Percentiles rank a stretch among this genome's conserved stretches.
Evolutionary conservation across 371 early-diverging fungal species (phyloP).

Genomic region (Parasitella parasitica): DNA sequence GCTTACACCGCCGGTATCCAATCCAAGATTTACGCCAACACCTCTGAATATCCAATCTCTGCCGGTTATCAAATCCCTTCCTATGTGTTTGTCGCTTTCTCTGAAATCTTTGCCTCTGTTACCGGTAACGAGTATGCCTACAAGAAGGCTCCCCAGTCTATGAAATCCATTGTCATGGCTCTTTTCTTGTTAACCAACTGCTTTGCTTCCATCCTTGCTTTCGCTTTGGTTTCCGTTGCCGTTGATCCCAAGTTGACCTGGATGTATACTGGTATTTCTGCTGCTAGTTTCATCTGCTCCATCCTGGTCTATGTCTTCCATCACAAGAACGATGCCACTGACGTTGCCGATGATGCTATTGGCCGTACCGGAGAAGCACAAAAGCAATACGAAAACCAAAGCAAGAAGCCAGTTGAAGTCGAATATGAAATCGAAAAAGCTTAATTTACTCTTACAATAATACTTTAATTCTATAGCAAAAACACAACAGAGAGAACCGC

Average conservation of each 20-base stretch:
- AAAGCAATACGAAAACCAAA: neutral
- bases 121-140: slow-evolving; percentile 82
- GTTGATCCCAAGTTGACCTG: slow-evolving; percentile 68
- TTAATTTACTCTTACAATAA: neutral
- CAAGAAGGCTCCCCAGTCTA: slow-evolving; percentile 69
- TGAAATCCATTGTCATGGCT: slow-evolving; percentile 78
- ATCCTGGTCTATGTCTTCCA: slow-evolving; percentile 29
- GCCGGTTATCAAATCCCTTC: slow-evolving; percentile 71
- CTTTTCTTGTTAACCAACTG: slow-evolving; percentile 72
- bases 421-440: slow-evolving; percentile 26
- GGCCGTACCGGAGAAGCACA: slow-evolving; percentile 14
- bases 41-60: slow-evolving; percentile 49
- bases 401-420: neutral
- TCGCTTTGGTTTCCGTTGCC: slow-evolving; percentile 66
- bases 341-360: slow-evolving; percentile 35
- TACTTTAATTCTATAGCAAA: neutral
- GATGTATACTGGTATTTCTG: slow-evolving; percentile 57
- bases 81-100: slow-evolving; percentile 65
- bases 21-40: slow-evolving; percentile 58
- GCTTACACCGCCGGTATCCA: slow-evolving; percentile 75
- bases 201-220: slow-evolving; percentile 63
- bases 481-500: neutral
- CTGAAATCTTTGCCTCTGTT: slow-evolving; percentile 73
- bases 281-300: slow-evolving; percentile 21
- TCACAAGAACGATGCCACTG: slow-evolving; percentile 27